Evolutionary conservation across 2,329 filamentous ascomycete species (phyloP).

Genomic region (Trichoderma oligosporum): DNA sequence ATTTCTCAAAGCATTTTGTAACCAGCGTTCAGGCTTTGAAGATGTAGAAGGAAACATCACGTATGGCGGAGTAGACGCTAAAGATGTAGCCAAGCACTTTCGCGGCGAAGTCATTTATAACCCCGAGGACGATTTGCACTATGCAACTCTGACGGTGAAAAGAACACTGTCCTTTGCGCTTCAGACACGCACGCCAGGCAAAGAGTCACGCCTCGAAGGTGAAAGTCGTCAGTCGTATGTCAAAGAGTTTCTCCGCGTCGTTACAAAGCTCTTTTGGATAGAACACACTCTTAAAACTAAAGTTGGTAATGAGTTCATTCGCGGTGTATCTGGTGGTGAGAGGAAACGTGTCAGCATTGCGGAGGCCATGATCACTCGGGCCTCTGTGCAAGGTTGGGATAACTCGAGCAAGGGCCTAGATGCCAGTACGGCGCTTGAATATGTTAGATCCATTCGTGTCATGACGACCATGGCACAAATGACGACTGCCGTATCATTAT

Average conservation of each 20-base stretch:
- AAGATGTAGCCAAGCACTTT: constrained; percentile 49
- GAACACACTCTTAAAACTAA: constrained; percentile 65
- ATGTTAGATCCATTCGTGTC: constrained; percentile 59
- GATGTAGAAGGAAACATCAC: constrained; percentile 61
- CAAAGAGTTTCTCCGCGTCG: constrained; percentile 53
- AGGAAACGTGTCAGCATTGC: constrained; percentile 73
- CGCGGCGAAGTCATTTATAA: constrained; percentile 61
- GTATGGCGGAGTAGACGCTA: constrained; percentile 50
- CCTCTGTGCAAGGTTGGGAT: constrained; percentile 68
- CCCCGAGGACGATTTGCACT: constrained; percentile 69
- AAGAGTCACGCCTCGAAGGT: constrained; percentile 50
- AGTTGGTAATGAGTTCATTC: constrained; percentile 66
- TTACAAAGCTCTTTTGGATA: constrained; percentile 69
- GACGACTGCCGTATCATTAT: constrained; percentile 67
- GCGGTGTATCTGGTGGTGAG: constrained; percentile 60
- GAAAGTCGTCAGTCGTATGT: constrained; percentile 56
- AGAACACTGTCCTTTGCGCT: constrained; percentile 65
- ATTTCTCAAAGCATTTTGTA: constrained; percentile 67
- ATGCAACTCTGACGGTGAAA: constrained; percentile 63
- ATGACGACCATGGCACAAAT: constrained; percentile 69
- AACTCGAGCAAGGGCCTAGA: constrained; percentile 71
- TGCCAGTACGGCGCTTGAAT: constrained; percentile 69
- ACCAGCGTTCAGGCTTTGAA: constrained; percentile 62
- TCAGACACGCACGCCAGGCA: constrained; percentile 56
- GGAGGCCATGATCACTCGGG: constrained; percentile 58